A percentile compares a stretch with the other conserved stretches of the same genome.
These are phyloP conservation scores for Stemphylium vesicarium DNA, from an alignment of 2,329 filamentous ascomycete genomes.

Conservation along the genomic window DNA sequence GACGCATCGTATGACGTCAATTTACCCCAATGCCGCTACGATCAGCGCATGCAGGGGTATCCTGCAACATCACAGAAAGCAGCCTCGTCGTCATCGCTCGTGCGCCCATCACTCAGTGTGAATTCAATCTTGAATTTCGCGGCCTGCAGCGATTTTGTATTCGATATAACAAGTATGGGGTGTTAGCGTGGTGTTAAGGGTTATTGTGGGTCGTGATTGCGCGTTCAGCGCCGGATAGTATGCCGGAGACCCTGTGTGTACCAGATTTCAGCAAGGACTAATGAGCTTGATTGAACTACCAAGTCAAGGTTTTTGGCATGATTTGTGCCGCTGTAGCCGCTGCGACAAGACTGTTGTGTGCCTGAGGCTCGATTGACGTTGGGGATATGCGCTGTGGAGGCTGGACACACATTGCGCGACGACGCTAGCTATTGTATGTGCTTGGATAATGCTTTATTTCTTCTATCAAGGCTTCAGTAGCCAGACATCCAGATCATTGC, in stretches of 20 bases:
- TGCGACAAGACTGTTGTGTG: background rate
- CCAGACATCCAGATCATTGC: background rate
- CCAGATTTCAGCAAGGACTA: conserved; percentile 21
- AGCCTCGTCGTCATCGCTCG: conserved; percentile 12
- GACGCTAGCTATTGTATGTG: background rate
- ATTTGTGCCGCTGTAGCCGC: conserved; percentile 1
- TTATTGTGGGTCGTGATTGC: conserved; percentile 22
- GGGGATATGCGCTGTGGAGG: background rate
- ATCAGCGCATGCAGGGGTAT: conserved; percentile 8
- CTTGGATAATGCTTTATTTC: background rate
- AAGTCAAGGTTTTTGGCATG: background rate
- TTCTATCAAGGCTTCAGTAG: background rate
- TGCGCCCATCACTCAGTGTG: background rate
- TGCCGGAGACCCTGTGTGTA: conserved; percentile 15
- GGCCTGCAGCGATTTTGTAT: background rate
- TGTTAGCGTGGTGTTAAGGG: conserved; percentile 2
- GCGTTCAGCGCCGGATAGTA: conserved; percentile 2
- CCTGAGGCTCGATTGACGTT: background rate
- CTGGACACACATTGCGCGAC: background rate
- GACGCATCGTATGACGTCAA: conserved; percentile 24
- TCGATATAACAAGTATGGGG: background rate
- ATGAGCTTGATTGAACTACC: conserved; percentile 28
- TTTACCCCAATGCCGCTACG: background rate
- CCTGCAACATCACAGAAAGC: conserved; percentile 1
- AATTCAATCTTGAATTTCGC: background rate